phyloP scores from a whole-genome alignment of 495 filamentous ascomycete species.

The Penicillium desertorum region DNA sequence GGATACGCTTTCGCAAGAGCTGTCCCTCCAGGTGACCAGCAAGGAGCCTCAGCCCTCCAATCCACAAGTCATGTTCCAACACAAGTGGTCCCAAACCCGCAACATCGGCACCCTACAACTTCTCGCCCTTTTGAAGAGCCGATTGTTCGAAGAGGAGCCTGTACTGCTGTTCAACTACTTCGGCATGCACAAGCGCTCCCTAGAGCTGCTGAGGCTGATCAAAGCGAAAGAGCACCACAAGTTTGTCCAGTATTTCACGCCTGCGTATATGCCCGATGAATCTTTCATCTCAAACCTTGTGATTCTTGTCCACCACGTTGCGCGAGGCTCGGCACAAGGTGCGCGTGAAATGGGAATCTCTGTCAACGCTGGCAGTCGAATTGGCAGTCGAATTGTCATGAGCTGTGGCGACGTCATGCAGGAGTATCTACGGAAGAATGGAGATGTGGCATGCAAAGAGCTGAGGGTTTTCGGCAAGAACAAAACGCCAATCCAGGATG shows the following conservation, averaged over 20 bases:
- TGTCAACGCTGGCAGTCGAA: background rate
- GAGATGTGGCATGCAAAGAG: conserved; percentile 35
- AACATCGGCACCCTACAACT: conserved; percentile 30
- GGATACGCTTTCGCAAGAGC: conserved; percentile 27
- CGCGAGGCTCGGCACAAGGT: conserved; percentile 26
- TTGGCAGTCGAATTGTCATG: conserved; percentile 27
- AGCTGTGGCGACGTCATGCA: conserved; percentile 32
- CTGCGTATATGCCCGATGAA: conserved; percentile 32
- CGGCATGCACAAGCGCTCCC: conserved; percentile 33
- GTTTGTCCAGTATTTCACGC: conserved; percentile 32
- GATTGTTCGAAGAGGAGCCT: conserved; percentile 33
- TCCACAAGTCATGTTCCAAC: conserved; percentile 21
- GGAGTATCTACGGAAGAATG: conserved; percentile 32
- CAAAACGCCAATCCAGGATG: conserved; percentile 31
- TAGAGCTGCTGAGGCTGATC: conserved; percentile 31
- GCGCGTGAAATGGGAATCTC: conserved; percentile 21
- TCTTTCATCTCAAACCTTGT: conserved; percentile 30
- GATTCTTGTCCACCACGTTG: conserved; percentile 28
- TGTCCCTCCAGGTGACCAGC: conserved; percentile 14
- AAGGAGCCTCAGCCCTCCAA: conserved; percentile 19
- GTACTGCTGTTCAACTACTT: conserved; percentile 33
- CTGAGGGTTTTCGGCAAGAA: conserved; percentile 35
- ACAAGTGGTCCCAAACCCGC: conserved; percentile 26
- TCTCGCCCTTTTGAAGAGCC: conserved; percentile 29
- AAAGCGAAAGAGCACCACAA: conserved; percentile 29